These are phyloP conservation scores for Scutellaria barbata DNA, from an alignment of 257 asterid genomes.

Conservation along the genomic window DNA sequence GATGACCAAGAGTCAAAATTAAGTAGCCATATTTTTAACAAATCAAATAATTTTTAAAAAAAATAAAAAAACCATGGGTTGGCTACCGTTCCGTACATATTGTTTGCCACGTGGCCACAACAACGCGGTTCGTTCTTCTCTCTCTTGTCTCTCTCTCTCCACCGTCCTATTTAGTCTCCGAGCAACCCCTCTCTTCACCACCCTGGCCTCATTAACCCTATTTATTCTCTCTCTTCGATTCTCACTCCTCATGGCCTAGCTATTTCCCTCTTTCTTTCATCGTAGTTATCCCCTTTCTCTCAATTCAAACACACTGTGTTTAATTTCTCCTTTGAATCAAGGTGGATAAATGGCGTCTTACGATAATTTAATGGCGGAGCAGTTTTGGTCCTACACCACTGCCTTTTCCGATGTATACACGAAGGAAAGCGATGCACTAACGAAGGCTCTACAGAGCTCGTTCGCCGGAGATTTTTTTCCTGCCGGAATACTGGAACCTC, in stretches of 20 bases:
- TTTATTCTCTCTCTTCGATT: not conserved
- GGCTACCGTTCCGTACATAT: conserved; percentile 52
- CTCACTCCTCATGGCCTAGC: not conserved
- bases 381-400: conserved; percentile 58
- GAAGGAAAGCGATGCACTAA: conserved; percentile 53
- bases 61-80: conserved; percentile 12
- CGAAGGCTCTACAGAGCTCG: conserved; percentile 60
- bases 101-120: conserved; percentile 60
- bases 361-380: conserved; percentile 54
- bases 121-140: conserved; percentile 58
- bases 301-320: not conserved
- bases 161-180: conserved; percentile 47
- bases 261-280: not conserved
- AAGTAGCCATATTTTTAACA: not conserved
- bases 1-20: not conserved
- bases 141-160: conserved; percentile 26
- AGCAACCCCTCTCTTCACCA: not conserved
- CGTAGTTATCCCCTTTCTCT: not conserved
- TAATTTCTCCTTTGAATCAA: not conserved
- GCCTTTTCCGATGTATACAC: conserved; percentile 48
- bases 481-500: conserved; percentile 40
- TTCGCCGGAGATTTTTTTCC: conserved; percentile 42
- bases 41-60: not conserved
- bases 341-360: conserved; percentile 49
- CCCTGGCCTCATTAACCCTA: not conserved